Evolutionary conservation across 169 alveolate species (phyloP).

Genomic region (Cardiosporidium cionae): DNA sequence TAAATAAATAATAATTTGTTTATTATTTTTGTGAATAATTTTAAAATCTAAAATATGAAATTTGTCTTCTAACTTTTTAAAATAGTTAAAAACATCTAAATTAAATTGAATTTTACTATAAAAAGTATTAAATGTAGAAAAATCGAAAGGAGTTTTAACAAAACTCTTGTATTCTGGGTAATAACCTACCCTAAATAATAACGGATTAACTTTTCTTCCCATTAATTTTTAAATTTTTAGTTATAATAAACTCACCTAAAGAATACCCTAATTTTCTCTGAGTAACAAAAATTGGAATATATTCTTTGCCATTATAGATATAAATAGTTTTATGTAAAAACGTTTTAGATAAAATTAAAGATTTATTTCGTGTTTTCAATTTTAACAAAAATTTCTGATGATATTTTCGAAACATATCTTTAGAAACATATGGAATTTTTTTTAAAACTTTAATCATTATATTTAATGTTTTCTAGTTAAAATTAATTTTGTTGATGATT

Average conservation of each 20-base stretch:
- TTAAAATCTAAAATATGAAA: slow-evolving; percentile 17
- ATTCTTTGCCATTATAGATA: slow-evolving; percentile 35
- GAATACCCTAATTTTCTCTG: slow-evolving; percentile 6
- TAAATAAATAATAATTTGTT: neutral
- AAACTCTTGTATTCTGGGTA: neutral
- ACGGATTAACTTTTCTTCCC: slow-evolving; percentile 30
- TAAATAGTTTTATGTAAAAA: slow-evolving; percentile 20
- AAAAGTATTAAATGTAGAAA: neutral
- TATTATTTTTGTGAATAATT: slow-evolving; percentile 9
- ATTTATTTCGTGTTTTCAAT: slow-evolving; percentile 29
- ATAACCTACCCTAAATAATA: slow-evolving; percentile 5
- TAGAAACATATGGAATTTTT: slow-evolving; percentile 12
- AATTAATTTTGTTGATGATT: slow-evolving; percentile 21
- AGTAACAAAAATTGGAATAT: slow-evolving; percentile 13
- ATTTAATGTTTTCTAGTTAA: slow-evolving; percentile 13
- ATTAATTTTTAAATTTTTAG: slow-evolving; percentile 2
- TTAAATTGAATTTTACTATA: neutral
- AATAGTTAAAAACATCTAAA: neutral
- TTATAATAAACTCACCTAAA: slow-evolving; percentile 10
- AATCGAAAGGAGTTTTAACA: neutral
- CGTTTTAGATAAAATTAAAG: slow-evolving; percentile 16
- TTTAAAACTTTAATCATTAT: slow-evolving; percentile 8
- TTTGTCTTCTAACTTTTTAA: slow-evolving; percentile 15
- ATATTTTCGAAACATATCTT: slow-evolving; percentile 21
- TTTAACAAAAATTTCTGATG: slow-evolving; percentile 6